Evolutionary conservation across 805 yeast species (phyloP).

Genomic region (Candida caryicola): DNA sequence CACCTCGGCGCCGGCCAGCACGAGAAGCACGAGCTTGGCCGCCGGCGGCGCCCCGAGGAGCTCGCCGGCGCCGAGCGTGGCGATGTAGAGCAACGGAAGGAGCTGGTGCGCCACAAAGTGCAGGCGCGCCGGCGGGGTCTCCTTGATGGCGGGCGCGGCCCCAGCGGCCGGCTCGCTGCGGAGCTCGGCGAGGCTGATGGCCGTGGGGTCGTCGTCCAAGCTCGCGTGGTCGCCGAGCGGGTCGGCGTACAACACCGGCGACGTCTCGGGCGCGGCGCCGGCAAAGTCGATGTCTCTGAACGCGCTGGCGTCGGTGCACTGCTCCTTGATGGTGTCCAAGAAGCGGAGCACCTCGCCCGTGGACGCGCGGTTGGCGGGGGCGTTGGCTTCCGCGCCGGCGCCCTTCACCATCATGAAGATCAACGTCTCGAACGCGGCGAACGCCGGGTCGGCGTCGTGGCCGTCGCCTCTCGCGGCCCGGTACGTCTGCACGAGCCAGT

Average conservation of each 20-base stretch:
- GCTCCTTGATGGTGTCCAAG: conserved; percentile 21
- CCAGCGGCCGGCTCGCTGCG: too few relatives aligned
- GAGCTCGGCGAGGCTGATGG: too few relatives aligned
- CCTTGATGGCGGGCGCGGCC: too few relatives aligned
- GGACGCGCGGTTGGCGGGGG: conserved; percentile 5
- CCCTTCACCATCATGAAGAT: conserved; percentile 34
- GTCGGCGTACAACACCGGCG: neutral
- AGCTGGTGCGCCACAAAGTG: too few relatives aligned
- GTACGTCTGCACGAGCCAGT: conserved; percentile 23
- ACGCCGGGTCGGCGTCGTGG: neutral
- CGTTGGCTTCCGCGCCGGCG: conserved; percentile 6
- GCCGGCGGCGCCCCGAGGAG: neutral
- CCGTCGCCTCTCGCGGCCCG: neutral
- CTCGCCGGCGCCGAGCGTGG: neutral
- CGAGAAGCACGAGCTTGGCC: neutral
- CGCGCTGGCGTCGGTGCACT: neutral
- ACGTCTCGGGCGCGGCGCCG: neutral
- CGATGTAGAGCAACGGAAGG: neutral
- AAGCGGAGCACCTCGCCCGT: conserved; percentile 18
- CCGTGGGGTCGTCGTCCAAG: neutral
- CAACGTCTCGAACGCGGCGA: conserved; percentile 18
- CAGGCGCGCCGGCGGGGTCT: too few relatives aligned
- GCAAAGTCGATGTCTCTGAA: neutral
- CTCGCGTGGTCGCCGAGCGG: neutral
- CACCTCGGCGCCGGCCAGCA: neutral